Evolutionary conservation across 352 stramenopile genomes (phyloP), one percentile per base, ranked within the genome.

Genomic region (Phytophthora fragariaefolia): DNA sequence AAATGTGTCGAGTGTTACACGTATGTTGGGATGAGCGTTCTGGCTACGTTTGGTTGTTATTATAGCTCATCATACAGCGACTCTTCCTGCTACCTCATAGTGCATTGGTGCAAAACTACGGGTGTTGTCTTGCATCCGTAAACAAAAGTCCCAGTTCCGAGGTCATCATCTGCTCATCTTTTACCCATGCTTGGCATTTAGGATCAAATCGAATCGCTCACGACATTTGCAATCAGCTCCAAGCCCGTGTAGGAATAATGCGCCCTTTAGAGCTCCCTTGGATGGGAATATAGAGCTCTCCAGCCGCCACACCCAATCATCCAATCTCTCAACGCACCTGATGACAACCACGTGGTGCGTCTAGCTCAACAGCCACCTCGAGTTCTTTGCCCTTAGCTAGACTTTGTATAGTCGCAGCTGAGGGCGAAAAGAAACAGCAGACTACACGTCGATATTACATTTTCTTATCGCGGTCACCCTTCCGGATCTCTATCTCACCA

Each of bases 391-490:
- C 40, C 17, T 17, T 15, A 40, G 10, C 53, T 63, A 48, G 8
- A 0, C 0, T 58, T 69, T 54, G 45, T 69, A 69, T 49, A 3
- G 5, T 4, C 6, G 4, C 30, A 59, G 54, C 59, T 69, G 62
- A 65, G 65, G 62, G 58, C 42, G 18, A 53, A 10, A n/a, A 32
- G 22, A 32, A 18, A 26, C 18, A 53, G 18, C 24, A 51, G 20
- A n/a, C n/a, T n/a, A n/a, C n/a, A n/a, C n/a, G n/a, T n/a, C 5
- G 1, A 20, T 20, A 45, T 22, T 13, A 45, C 36, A 45, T 45
- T 45, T 58, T 59, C 60, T 69, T 69, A 63, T 63, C 60, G 3
- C 27, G 34, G 51, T 22, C 46, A 65, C 55, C 42, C n/a, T 17
- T 22, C 30, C 27, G 15, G 27, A 52, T 42, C 43, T 52, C 32